Evolutionary conservation across 805 yeast genomes (phyloP).

Genomic region (Lipomyces oligophaga): DNA sequence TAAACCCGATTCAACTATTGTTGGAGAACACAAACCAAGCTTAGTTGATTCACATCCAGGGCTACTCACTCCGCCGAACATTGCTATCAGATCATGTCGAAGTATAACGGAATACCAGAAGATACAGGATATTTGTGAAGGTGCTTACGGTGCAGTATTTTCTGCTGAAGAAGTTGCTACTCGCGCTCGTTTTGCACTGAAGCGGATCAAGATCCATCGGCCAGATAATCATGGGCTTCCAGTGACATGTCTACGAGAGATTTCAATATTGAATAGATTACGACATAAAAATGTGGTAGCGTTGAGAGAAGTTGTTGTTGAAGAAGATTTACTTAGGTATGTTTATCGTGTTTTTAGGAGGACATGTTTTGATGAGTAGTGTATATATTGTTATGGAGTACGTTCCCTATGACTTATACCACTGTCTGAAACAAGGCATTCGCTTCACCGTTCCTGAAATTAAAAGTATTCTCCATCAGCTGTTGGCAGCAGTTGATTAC

Average conservation of each 20-base stretch:
- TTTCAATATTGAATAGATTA: conserved; percentile 51
- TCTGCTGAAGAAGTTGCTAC: conserved; percentile 48
- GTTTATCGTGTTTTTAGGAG: conserved; percentile 6
- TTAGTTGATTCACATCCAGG: no score
- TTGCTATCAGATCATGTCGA: conserved; percentile 16
- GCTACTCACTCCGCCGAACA: conserved; percentile 8
- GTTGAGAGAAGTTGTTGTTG: conserved; percentile 52
- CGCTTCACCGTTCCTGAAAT: conserved; percentile 34
- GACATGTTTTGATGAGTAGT: conserved; percentile 8
- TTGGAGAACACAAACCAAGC: no score
- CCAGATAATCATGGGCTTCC: conserved; percentile 57
- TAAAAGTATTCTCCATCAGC: conserved; percentile 34
- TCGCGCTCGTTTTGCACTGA: conserved; percentile 53
- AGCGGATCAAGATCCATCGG: conserved; percentile 49
- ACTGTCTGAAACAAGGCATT: conserved; percentile 17
- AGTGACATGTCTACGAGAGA: conserved; percentile 62
- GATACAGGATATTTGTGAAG: conserved; percentile 36
- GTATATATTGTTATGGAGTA: conserved; percentile 36
- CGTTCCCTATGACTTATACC: conserved; percentile 35
- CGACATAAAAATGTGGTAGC: conserved; percentile 52
- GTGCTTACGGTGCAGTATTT: conserved; percentile 53
- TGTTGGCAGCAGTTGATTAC: conserved; percentile 30
- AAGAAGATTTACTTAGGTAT: conserved; percentile 29
- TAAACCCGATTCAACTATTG: no score
- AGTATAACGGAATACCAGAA: conserved; percentile 29